Percentiles rank a stretch among this genome's conserved stretches.
phyloP scores from a whole-genome alignment of 2,329 filamentous ascomycete genomes.

The Hawksworthiomyces lignivorus region DNA sequence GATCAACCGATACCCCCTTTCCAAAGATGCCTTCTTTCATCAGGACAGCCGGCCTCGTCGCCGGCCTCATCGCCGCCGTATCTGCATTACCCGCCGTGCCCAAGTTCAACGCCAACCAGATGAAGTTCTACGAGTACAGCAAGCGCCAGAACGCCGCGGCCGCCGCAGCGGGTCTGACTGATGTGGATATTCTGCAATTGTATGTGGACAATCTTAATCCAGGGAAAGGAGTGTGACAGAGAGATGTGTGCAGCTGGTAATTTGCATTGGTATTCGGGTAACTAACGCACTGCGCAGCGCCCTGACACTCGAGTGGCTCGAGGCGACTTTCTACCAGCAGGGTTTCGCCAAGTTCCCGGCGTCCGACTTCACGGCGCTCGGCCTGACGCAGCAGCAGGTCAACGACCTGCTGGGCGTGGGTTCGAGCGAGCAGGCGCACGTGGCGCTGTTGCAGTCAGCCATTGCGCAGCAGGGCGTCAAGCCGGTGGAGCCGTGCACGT shows the following conservation, averaged over 20 bases:
- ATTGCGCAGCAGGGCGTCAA: slow-evolving; percentile 55
- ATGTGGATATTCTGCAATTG: slow-evolving; percentile 53
- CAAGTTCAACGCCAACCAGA: slow-evolving; percentile 36
- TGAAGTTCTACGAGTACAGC: slow-evolving; percentile 37
- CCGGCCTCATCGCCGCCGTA: slow-evolving; percentile 36
- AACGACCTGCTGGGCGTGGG: slow-evolving; percentile 55
- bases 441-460: slow-evolving; percentile 49
- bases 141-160: slow-evolving; percentile 45
- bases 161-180: slow-evolving; percentile 36
- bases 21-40: slow-evolving; percentile 38
- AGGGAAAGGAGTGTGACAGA: too few relatives aligned
- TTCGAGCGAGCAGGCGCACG: slow-evolving; percentile 55
- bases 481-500: slow-evolving; percentile 62
- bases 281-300: too few relatives aligned
- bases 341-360: slow-evolving; percentile 61
- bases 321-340: slow-evolving; percentile 63
- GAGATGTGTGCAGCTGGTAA: too few relatives aligned
- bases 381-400: slow-evolving; percentile 47
- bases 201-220: too few relatives aligned
- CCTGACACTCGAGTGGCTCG: slow-evolving; percentile 67
- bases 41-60: slow-evolving; percentile 35
- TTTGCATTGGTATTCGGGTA: too few relatives aligned
- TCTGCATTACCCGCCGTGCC: slow-evolving; percentile 38
- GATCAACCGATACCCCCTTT: slow-evolving; percentile 18
- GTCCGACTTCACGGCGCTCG: slow-evolving; percentile 56